Conservation (phyloP, 2,329 filamentous ascomycete genomes). For the Metarhizium rileyi region DNA sequence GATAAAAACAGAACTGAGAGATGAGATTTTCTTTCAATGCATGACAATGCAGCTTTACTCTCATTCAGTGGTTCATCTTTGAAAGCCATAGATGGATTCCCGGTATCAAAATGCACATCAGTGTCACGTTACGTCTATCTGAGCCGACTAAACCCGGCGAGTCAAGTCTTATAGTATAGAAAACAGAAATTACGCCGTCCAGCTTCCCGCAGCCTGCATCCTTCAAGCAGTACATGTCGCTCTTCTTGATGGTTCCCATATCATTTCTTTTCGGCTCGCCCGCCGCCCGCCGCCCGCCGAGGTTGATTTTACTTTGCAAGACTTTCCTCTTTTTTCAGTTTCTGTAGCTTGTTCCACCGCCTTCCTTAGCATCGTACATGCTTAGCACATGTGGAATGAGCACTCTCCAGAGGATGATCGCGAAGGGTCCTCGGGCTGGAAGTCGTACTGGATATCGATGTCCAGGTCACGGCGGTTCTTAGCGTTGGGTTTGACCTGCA, state of each 20-base stretch:
- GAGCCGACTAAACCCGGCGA: not conserved
- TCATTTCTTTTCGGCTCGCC: not conserved
- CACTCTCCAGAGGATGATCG: constrained; percentile 60
- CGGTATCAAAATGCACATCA: not conserved
- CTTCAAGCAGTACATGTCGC: not conserved
- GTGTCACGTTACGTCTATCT: not conserved
- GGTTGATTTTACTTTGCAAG: not conserved
- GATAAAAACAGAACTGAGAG: too few species aligned
- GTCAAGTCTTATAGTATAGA: not conserved
- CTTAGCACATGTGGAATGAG: constrained; percentile 70
- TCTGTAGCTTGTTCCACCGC: not conserved
- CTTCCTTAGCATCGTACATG: not conserved
- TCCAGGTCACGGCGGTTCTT: constrained; percentile 95
- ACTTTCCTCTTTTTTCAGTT: not conserved
- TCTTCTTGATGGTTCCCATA: not conserved
- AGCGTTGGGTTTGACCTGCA: constrained; percentile 80
- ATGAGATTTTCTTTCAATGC: too few species aligned
- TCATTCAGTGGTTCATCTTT: too few species aligned
- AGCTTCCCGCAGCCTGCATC: not conserved
- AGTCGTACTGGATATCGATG: constrained; percentile 74
- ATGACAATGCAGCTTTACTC: too few species aligned
- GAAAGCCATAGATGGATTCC: not conserved
- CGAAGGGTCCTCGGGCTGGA: constrained; percentile 65
- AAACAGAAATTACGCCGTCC: not conserved
- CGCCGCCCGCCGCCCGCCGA: too few species aligned